phyloP scores from a whole-genome alignment of 208 protist species.

The Polymyxa betae region DNA sequence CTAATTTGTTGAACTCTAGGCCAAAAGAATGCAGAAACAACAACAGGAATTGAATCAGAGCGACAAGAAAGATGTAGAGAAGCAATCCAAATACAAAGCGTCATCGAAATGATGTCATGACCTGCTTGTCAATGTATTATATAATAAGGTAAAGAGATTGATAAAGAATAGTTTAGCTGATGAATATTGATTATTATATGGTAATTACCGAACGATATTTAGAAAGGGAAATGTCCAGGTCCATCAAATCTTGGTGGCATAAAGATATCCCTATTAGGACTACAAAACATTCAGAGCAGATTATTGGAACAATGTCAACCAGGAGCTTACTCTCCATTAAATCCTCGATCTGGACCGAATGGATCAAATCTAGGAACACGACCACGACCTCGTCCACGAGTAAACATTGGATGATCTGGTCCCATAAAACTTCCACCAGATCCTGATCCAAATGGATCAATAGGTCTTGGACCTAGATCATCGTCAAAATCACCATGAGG shows the following conservation, averaged over 20 bases:
- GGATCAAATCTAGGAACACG: conserved; percentile 17
- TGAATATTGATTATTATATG: too few species aligned
- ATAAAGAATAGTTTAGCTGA: too few species aligned
- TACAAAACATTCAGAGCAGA: background rate
- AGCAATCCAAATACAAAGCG: too few species aligned
- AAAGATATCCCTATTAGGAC: background rate
- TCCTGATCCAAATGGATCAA: background rate
- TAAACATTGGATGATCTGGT: conserved; percentile 35
- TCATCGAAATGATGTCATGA: too few species aligned
- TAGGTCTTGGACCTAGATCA: conserved; percentile 1
- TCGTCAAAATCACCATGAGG: conserved; percentile 21
- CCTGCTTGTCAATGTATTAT: too few species aligned
- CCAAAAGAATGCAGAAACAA: too few species aligned
- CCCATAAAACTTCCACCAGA: conserved; percentile 6
- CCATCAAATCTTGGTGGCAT: background rate
- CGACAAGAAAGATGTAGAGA: too few species aligned
- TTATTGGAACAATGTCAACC: background rate
- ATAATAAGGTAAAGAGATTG: too few species aligned
- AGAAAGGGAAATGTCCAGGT: background rate
- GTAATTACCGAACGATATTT: background rate
- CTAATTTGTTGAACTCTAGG: too few species aligned
- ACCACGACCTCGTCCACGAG: background rate
- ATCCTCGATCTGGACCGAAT: conserved; percentile 41
- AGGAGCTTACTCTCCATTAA: conserved; percentile 6
- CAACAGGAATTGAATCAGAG: too few species aligned